Evolutionary conservation across 495 filamentous ascomycete species (phyloP), one percentile per base, ranked within the genome.

Genomic region (Annulohypoxylon moriforme): DNA sequence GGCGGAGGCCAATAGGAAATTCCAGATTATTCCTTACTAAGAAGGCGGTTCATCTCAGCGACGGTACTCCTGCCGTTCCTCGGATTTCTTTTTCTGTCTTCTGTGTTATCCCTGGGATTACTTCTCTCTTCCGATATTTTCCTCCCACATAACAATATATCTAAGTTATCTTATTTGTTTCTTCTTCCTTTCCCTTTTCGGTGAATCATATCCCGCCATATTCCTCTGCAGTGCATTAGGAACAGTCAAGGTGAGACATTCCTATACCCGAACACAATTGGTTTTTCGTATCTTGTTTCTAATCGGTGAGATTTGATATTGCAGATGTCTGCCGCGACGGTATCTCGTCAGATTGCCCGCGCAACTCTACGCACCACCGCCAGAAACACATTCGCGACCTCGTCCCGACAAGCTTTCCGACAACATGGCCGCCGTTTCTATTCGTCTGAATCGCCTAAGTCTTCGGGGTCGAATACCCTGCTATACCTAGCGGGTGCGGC

Each of bases 361-460:
- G 86, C 88, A 71, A 82, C 84, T 49, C 79, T 89, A 72, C 88
- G 87, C 75, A 83, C 86, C 60, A 81, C 85, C 29, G 76, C 83
- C 62, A 84, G 84, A 50, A 83, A 80, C 60, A 80, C 83, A 22
- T 76, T 85, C 66, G 77, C 82, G 38, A 81, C 79, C 31, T 79
- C 85, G 34, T 82, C 86, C 38, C 85, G 86, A 49, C 86, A 89
- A 71, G 84, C 85, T 64, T 87, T 91, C 82, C 91, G 89, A 77
- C 85, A 87, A 74, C 80, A 87, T 68, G 84, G 86, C 76, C 90
- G 89, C 65, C 91, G 92, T 56, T 89, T 90, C 77, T 97, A 95
- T 83, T 88, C 94, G 36, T 92, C 92, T 31, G 87, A 89, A 72
- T 79, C 90, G 36, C 81, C 87, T 22, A 85, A 85, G 78, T 84